Evolutionary conservation across 2,329 filamentous ascomycete species (phyloP).

Genomic region (Colletotrichum costaricense): DNA sequence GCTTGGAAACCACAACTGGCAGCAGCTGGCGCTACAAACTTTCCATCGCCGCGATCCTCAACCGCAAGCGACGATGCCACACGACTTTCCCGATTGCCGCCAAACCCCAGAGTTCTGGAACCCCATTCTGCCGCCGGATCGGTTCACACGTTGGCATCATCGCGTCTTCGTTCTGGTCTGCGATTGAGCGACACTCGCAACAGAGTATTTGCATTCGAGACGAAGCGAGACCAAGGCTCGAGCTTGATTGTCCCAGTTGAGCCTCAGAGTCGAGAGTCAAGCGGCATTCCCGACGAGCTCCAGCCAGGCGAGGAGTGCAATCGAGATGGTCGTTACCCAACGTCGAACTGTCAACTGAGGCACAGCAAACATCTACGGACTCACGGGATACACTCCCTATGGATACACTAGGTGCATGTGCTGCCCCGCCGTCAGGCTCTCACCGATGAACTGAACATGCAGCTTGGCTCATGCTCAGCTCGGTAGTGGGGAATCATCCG

Average conservation of each 20-base stretch:
- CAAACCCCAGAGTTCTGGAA: not conserved
- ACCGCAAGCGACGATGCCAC: not conserved
- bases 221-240: not conserved
- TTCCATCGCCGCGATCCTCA: not conserved
- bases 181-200: not conserved
- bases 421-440: not conserved
- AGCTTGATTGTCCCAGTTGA: not conserved
- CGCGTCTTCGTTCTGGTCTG: not conserved
- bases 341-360: not conserved
- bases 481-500: not conserved
- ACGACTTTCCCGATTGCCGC: not conserved
- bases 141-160: not conserved
- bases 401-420: not conserved
- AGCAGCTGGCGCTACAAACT: not conserved
- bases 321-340: not conserved
- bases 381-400: no score
- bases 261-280: not conserved
- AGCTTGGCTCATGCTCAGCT: not conserved
- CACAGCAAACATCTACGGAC: not conserved
- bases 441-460: constrained; percentile 6
- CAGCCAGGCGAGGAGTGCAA: not conserved
- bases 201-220: not conserved
- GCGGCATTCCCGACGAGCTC: not conserved
- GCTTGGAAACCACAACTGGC: no score
- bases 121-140: not conserved